Conservation (phyloP, 371 early-diverging fungal species). For the Rhizopus delemar region DNA sequence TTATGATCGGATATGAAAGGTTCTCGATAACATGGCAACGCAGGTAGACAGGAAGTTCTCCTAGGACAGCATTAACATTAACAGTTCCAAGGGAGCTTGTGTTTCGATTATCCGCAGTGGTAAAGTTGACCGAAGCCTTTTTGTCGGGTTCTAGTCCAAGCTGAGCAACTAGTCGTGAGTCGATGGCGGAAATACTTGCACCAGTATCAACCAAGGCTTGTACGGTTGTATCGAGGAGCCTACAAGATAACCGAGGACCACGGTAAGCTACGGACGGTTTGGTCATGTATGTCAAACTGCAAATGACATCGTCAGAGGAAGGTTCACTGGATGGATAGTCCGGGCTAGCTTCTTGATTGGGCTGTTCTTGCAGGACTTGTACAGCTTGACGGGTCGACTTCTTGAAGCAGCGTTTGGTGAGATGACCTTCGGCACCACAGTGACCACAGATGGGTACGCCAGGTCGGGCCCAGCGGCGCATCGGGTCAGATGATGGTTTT, state of each 20-base stretch:
- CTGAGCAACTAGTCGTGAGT: background rate
- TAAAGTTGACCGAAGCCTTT: background rate
- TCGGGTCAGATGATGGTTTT: background rate
- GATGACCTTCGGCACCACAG: constrained; percentile 1
- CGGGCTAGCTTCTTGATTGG: background rate
- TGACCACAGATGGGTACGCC: constrained; percentile 15
- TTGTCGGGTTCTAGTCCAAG: background rate
- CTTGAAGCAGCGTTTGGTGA: background rate
- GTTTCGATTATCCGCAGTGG: constrained; percentile 3
- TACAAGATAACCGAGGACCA: no score
- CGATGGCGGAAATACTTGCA: constrained; percentile 2
- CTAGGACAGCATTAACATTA: background rate
- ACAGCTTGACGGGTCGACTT: no score
- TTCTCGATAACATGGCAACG: constrained; percentile 7
- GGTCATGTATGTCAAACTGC: no score
- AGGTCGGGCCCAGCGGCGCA: constrained; percentile 3
- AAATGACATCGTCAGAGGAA: no score
- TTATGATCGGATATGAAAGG: constrained; percentile 2
- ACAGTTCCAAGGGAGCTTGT: constrained; percentile 3
- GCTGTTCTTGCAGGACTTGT: no score
- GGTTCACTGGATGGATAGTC: background rate
- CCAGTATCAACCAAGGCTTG: constrained; percentile 4
- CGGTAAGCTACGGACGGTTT: background rate
- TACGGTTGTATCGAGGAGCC: background rate
- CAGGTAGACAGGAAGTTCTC: background rate